Base-by-base conservation (phyloP, 192 early-diverging fungal genomes). In the Coemansia sp. region DNA sequence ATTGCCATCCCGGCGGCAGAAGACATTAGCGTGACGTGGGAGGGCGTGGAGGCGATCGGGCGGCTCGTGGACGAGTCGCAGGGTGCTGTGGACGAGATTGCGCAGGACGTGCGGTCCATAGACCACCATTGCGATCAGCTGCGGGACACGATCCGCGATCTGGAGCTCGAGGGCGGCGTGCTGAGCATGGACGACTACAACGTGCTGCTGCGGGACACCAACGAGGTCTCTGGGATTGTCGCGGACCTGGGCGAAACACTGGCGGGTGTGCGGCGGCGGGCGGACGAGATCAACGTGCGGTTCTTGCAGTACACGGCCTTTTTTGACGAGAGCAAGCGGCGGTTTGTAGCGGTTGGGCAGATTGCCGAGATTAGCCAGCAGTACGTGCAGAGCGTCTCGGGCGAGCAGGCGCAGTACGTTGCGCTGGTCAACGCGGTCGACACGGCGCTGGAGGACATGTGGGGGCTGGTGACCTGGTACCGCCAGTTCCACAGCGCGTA, bases 21-120 rank as follows among this genome's bases (percentile, higher is more conserved):
- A 42, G 76, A 79, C 28, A 79, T 79, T 35, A 69, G 76, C 30
- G 56, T 79, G 14, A 79, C 76, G 18, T 79, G 76, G 76, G 63
- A 57, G 5, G 76, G 65, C 2, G 64, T 79, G 16, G 35, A 56
- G 8, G 65, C 49, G 6, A 72, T 69, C 12, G 60, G 35, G 14
- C 33, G 30, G 59, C 63, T 79, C 42, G 62, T 79, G n/a, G 63
- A 42, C 7, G 76, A 69, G 58, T 69, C 76, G 19, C 54, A 63
- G 40, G 22, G 38, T 6, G 60, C 58, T 10, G 59, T 58, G 2
- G 56, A 58, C 1, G 76, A 79, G 35, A 79, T 79, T 29, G 53
- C 48, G 46, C 69, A 72, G 54, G 76, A 79, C 45, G 30, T 60
- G 44, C 56, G 57, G 51, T 72, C 69, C 21, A 67, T 72, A 48